Evolutionary conservation across 148 eudicot genomes (phyloP).

Genomic region (Camellia japonica): DNA sequence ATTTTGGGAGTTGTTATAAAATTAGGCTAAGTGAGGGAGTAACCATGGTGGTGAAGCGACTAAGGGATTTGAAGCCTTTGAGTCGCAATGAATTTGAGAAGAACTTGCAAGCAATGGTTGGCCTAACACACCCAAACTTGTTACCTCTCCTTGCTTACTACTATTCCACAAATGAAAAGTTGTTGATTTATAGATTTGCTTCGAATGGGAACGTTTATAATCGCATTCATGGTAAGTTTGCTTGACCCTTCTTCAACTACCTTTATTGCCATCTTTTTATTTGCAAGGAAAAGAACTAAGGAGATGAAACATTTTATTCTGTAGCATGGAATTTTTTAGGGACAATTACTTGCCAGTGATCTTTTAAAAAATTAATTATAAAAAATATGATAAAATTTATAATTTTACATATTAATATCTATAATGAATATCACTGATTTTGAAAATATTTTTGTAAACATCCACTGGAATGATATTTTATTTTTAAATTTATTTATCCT

Average conservation of each 20-base stretch:
- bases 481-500: no score
- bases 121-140: conserved; percentile 40
- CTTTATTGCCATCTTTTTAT: background rate
- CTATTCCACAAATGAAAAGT: conserved; percentile 42
- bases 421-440: no score
- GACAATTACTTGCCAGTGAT: no score
- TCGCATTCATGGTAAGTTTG: conserved; percentile 38
- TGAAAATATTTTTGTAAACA: no score
- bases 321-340: no score
- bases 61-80: conserved; percentile 43
- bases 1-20: conserved; percentile 41
- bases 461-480: no score
- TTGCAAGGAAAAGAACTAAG: no score
- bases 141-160: conserved; percentile 36
- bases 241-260: background rate
- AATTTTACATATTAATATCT: no score
- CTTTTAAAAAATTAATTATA: no score
- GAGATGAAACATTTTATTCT: no score
- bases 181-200: conserved; percentile 33
- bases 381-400: no score
- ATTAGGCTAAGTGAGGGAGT: conserved; percentile 27
- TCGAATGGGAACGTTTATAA: conserved; percentile 31
- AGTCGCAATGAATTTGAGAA: conserved; percentile 30
- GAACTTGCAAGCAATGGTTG: conserved; percentile 29
- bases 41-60: conserved; percentile 38